phyloP scores from a whole-genome alignment of 345 rosid genomes.

The Erysimum cheiranthoides region DNA sequence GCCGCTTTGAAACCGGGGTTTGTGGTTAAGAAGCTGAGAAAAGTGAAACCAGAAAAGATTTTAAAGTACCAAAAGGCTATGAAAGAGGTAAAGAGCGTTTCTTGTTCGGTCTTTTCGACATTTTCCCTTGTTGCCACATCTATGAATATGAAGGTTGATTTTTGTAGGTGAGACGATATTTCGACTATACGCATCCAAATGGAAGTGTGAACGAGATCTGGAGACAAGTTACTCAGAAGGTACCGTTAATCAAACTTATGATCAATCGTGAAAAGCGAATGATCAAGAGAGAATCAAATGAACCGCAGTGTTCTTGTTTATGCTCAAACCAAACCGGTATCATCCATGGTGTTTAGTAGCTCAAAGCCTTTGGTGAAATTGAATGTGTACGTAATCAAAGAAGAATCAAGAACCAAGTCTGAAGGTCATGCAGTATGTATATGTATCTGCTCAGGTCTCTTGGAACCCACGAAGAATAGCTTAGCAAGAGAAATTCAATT shows the following conservation, averaged over 20 bases:
- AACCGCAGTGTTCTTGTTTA: slow-evolving; percentile 66
- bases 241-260: slow-evolving; percentile 76
- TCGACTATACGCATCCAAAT: slow-evolving; percentile 52
- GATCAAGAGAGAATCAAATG: slow-evolving; percentile 55
- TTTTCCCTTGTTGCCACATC: not conserved
- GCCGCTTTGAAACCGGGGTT: slow-evolving; percentile 67
- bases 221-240: slow-evolving; percentile 76
- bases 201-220: slow-evolving; percentile 90
- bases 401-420: slow-evolving; percentile 8
- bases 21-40: slow-evolving; percentile 64
- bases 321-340: slow-evolving; percentile 66
- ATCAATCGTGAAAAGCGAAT: slow-evolving; percentile 75
- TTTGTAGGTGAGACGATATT: slow-evolving; percentile 70
- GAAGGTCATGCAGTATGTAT: not conserved
- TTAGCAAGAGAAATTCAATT: not conserved
- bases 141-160: slow-evolving; percentile 1
- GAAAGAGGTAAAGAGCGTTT: slow-evolving; percentile 54
- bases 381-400: not conserved
- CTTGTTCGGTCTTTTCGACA: not conserved
- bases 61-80: slow-evolving; percentile 76
- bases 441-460: not conserved
- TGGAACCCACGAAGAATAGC: not conserved
- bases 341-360: slow-evolving; percentile 1
- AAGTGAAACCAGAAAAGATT: slow-evolving; percentile 55
- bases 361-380: not conserved